Evolutionary conservation across 192 early-diverging fungal species (phyloP), one percentile per base, ranked within the genome.

Genomic region (Lunasporangiospora selenospora): DNA sequence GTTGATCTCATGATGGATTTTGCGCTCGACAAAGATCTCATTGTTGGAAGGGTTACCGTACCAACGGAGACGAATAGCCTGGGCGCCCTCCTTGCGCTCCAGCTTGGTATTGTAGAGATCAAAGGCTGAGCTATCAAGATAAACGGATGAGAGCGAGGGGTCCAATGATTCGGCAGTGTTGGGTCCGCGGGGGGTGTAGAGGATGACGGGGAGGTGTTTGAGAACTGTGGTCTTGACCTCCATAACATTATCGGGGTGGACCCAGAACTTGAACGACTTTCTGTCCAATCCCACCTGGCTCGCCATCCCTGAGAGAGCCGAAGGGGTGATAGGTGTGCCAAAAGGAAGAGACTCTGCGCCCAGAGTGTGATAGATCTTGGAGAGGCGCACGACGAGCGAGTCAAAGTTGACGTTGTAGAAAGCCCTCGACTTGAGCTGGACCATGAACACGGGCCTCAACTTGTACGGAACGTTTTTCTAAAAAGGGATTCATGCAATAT

Each of bases 211-310:
- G 40, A 98, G 77, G 51, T 94, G 89, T 75, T 93, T 91, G 15
- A 98, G 83, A 19, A 98, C 92, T 51, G 88, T 87, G 38, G 90
- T 90, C 75, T 97, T 96, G 64, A 98, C 88, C 77, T 96, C 95
- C 67, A 93, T 88, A 24, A 98, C 89, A 77, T 98, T 95, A 73
- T 96, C 94, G 3, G 88, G 87, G 69, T 97, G 97, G 7, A 98
- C 94, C 94, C 94, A 98, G 83, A 92, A 98, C 67, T 97, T 97
- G 59, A 83, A 88, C 6, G 95, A 94, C 49, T 88, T 85, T 36
- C 95, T 83, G 23, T 95, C 90, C 81, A 95, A 90, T 15, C 76
- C 77, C 12, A 75, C 54, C 39, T 78, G 63, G 43, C 67, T 65
- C 15, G 66, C 64, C 62, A 58, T 58, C 53, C 27, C 64, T 58